These are phyloP conservation scores for Barnettozyma wickerhamii DNA, from an alignment of 805 yeast species.

Conservation along the genomic window DNA sequence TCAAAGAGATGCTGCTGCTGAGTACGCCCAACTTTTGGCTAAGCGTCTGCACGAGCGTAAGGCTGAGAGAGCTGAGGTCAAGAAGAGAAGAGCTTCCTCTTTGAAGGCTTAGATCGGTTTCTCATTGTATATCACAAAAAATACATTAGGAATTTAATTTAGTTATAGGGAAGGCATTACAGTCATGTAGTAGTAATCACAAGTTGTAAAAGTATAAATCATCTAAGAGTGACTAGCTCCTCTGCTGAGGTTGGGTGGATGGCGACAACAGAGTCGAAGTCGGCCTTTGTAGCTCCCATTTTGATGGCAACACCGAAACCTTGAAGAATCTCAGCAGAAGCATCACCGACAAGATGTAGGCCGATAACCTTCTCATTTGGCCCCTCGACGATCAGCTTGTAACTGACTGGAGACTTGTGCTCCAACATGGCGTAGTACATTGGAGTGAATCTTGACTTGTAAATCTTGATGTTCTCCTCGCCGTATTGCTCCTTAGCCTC, in stretches of 20 bases:
- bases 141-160: slow-evolving; percentile 9
- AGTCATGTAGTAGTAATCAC: background rate
- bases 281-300: slow-evolving; percentile 98
- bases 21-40: slow-evolving; percentile 98
- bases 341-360: slow-evolving; percentile 87
- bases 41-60: slow-evolving; percentile 97
- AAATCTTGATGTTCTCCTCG: slow-evolving; percentile 70
- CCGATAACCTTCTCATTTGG: slow-evolving; percentile 92
- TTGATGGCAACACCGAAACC: slow-evolving; percentile 98
- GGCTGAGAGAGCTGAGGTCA: slow-evolving; percentile 97
- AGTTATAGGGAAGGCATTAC: slow-evolving; percentile 1
- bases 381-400: slow-evolving; percentile 77
- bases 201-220: background rate
- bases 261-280: slow-evolving; percentile 94
- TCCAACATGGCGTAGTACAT: slow-evolving; percentile 89
- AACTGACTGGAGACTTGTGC: slow-evolving; percentile 79
- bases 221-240: slow-evolving; percentile 76
- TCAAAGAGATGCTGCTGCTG: slow-evolving; percentile 99
- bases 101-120: slow-evolving; percentile 64
- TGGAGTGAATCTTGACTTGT: slow-evolving; percentile 78
- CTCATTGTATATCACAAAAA: slow-evolving; percentile 4
- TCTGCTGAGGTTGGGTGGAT: slow-evolving; percentile 99
- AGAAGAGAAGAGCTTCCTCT: slow-evolving; percentile 99
- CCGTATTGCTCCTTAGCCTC: slow-evolving; percentile 81
- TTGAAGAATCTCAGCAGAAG: slow-evolving; percentile 88